Conservation (phyloP, 2,329 filamentous ascomycete species). For the Clarireedia hainanense region DNA sequence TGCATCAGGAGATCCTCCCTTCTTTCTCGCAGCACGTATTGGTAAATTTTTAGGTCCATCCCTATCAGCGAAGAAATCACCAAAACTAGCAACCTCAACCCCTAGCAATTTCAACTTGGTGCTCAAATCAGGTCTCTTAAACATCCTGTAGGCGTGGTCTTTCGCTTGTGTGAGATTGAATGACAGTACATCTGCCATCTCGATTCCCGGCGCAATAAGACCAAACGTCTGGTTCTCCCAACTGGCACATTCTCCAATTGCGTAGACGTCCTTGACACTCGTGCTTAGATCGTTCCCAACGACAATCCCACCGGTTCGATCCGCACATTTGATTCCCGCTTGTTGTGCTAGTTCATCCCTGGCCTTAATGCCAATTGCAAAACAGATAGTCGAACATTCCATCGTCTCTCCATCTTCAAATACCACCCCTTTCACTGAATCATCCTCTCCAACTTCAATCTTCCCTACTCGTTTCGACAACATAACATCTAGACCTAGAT, state of each 20-base stretch:
- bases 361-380: conserved; percentile 79
- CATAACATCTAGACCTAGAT: conserved; percentile 73
- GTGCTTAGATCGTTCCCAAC: conserved; percentile 53
- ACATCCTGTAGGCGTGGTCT: conserved; percentile 58
- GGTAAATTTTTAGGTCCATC: conserved; percentile 75
- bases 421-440: conserved; percentile 62
- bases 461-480: conserved; percentile 66
- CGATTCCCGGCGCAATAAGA: conserved; percentile 80
- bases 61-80: conserved; percentile 85
- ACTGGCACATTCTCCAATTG: conserved; percentile 84
- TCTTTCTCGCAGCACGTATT: conserved; percentile 41
- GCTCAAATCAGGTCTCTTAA: conserved; percentile 79
- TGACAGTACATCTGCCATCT: conserved; percentile 86
- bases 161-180: conserved; percentile 86
- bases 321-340: conserved; percentile 64
- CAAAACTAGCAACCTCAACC: conserved; percentile 87
- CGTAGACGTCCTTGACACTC: conserved; percentile 66
- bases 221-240: conserved; percentile 85
- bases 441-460: conserved; percentile 60
- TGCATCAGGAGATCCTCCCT: conserved; percentile 30
- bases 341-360: conserved; percentile 67
- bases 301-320: conserved; percentile 68
- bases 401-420: conserved; percentile 77
- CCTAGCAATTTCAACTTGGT: conserved; percentile 87
- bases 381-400: conserved; percentile 75